Conservation (phyloP, 75 land plant species). For the Picea glauca region DNA sequence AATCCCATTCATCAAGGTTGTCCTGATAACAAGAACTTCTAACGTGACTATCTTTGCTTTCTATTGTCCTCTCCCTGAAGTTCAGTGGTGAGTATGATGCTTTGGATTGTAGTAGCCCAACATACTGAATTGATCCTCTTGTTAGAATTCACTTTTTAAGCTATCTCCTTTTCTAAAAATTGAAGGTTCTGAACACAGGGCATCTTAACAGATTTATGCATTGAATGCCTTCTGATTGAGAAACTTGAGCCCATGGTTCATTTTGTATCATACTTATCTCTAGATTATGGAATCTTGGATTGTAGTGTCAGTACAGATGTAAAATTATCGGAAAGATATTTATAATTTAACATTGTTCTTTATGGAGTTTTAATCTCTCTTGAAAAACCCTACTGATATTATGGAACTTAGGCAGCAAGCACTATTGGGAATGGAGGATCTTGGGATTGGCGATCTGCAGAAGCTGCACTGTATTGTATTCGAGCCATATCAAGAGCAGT, state of each 20-base stretch:
- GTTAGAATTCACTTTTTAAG: neutral
- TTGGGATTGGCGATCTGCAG: slow-evolving; percentile 82
- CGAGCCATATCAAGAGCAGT: slow-evolving; percentile 84
- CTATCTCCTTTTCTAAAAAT: neutral
- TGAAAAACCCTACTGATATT: too few species aligned
- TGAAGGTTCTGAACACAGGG: neutral
- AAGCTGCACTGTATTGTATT: slow-evolving; percentile 90
- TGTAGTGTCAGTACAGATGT: too few species aligned
- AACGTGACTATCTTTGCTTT: neutral
- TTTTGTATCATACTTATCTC: neutral
- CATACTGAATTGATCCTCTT: neutral
- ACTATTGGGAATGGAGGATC: slow-evolving; percentile 40
- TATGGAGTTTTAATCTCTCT: too few species aligned
- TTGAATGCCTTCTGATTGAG: neutral
- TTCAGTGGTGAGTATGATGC: neutral
- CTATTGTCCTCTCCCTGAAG: neutral
- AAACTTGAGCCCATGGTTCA: neutral
- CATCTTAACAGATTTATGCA: neutral
- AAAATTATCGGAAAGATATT: too few species aligned
- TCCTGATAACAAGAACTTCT: neutral
- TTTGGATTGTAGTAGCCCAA: neutral
- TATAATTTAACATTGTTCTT: too few species aligned
- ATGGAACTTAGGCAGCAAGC: slow-evolving; percentile 39
- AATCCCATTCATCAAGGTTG: neutral
- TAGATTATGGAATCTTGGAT: too few species aligned